These are phyloP conservation scores for Euphrasia confusa DNA, from an alignment of 257 asterid genomes.

Conservation along the genomic window DNA sequence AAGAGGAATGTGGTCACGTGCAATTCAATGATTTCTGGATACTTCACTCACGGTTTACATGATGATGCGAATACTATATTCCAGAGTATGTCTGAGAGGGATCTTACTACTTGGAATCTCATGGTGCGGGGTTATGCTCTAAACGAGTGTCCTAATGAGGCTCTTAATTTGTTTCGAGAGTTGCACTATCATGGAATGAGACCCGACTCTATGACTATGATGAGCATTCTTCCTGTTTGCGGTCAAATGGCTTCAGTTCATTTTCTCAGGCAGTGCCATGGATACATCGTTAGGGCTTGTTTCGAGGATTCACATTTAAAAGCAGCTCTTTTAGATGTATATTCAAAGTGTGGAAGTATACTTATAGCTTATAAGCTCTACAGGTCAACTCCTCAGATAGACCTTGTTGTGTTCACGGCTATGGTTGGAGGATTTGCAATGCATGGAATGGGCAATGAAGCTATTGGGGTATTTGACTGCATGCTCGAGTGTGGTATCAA, in stretches of 20 bases:
- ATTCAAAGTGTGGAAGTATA: constrained; percentile 6
- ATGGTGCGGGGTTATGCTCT: constrained; percentile 1
- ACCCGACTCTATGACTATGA: constrained; percentile 2
- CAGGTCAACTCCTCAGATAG: neutral
- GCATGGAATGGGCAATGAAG: constrained; percentile 4
- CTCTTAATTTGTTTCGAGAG: neutral
- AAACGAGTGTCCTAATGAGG: constrained; percentile 2
- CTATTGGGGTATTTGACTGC: neutral
- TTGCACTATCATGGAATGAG: neutral
- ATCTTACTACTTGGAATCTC: constrained; percentile 6
- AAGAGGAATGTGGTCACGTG: constrained; percentile 1
- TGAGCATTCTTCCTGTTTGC: constrained; percentile 8
- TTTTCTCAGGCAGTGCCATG: constrained; percentile 1
- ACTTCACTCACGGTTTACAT: neutral
- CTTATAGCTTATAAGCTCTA: neutral
- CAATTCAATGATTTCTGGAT: constrained; percentile 2
- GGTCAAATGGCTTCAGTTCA: constrained; percentile 2
- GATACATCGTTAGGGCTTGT: constrained; percentile 1
- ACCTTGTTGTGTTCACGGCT: constrained; percentile 2
- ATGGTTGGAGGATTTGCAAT: constrained; percentile 3
- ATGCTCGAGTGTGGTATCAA: constrained; percentile 3
- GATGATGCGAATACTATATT: neutral
- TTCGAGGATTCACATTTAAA: neutral
- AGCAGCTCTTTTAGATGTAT: constrained; percentile 5
- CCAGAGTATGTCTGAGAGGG: neutral